A percentile compares a stretch with the other conserved stretches of the same genome.
These are phyloP conservation scores for Rhodotorula sp. DNA, from an alignment of 1,284 basidiomycete genomes.

Conservation along the genomic window DNA sequence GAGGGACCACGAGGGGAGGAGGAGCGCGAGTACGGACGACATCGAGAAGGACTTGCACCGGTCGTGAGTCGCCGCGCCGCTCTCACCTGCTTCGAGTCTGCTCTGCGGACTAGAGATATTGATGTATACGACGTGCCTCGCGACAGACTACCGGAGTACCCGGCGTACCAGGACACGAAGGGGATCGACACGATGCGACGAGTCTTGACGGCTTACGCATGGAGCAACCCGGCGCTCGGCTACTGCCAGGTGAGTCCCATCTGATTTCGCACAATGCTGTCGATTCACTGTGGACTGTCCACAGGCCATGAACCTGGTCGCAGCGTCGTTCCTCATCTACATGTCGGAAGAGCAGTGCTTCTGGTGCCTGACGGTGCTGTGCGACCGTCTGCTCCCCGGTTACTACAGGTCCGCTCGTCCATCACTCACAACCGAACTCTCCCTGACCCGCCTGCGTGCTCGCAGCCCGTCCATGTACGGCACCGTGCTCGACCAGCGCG, in stretches of 20 bases:
- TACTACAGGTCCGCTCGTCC: slow-evolving; percentile 75
- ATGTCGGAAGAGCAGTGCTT: slow-evolving; percentile 99
- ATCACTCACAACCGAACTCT: neutral
- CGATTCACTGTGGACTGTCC: neutral
- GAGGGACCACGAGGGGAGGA: slow-evolving; percentile 74
- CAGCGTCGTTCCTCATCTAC: slow-evolving; percentile 87
- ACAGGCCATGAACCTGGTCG: slow-evolving; percentile 47
- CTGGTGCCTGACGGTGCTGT: slow-evolving; percentile 94
- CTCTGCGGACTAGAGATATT: neutral
- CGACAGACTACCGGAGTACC: slow-evolving; percentile 82
- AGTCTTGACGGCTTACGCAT: slow-evolving; percentile 94
- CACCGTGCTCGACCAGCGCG: slow-evolving; percentile 93
- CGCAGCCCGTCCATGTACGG: slow-evolving; percentile 95
- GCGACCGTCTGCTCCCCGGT: slow-evolving; percentile 90
- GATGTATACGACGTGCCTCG: neutral
- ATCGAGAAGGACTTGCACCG: slow-evolving; percentile 99
- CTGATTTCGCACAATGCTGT: neutral
- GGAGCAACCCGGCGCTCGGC: slow-evolving; percentile 81
- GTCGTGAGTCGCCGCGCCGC: slow-evolving; percentile 22
- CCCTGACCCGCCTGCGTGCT: neutral
- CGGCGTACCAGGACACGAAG: slow-evolving; percentile 85
- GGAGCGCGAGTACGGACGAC: slow-evolving; percentile 90
- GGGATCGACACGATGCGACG: slow-evolving; percentile 81
- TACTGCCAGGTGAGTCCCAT: slow-evolving; percentile 54
- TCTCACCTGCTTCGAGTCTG: too few species aligned